Evolutionary conservation across 495 filamentous ascomycete species (phyloP).

Genomic region (Xylaria castorea): DNA sequence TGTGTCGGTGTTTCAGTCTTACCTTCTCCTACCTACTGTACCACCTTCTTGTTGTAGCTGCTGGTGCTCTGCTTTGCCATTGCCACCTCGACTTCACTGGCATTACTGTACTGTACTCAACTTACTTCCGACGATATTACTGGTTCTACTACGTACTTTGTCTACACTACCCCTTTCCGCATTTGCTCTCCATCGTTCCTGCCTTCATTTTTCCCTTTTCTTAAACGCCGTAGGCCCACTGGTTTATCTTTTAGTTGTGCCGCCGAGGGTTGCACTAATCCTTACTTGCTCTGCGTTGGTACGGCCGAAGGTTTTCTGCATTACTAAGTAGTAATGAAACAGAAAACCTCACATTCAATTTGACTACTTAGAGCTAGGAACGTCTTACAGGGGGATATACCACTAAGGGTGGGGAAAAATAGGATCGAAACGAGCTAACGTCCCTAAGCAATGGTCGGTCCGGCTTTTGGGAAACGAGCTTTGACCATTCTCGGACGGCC

Average conservation of each 20-base stretch:
- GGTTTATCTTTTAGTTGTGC: background rate
- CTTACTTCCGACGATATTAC: too few species aligned
- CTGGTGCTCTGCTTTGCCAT: background rate
- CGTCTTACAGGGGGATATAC: background rate
- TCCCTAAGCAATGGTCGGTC: constrained; percentile 4
- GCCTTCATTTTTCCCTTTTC: background rate
- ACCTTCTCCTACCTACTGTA: too few species aligned
- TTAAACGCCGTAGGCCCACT: background rate
- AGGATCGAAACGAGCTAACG: background rate
- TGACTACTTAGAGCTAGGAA: background rate
- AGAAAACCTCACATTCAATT: background rate
- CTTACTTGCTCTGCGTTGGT: background rate
- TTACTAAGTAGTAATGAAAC: background rate
- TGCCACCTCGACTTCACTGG: too few species aligned
- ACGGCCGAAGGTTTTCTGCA: background rate
- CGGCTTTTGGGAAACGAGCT: background rate
- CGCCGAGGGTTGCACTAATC: background rate
- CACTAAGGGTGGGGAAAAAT: background rate
- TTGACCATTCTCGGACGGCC: background rate
- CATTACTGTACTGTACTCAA: too few species aligned
- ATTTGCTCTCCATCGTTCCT: background rate
- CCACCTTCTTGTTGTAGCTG: background rate
- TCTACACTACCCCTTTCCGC: background rate
- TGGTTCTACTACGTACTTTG: background rate
- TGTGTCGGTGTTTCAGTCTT: background rate